These are phyloP conservation scores for Dendrocalamus sinicus DNA, from an alignment of 176 grass and related monocot species.

Conservation along the genomic window DNA sequence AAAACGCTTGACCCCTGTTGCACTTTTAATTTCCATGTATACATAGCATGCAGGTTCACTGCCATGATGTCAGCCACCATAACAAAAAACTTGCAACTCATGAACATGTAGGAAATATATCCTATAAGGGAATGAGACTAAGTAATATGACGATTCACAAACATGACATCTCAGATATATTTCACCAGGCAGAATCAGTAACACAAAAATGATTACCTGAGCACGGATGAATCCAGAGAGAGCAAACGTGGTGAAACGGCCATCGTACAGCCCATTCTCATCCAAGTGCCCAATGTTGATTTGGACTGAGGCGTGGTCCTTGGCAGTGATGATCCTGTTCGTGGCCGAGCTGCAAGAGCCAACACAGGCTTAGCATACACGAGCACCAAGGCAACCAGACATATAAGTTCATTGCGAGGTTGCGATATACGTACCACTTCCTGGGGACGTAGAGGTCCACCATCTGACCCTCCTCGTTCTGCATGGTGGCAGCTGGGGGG, in stretches of 20 bases:
- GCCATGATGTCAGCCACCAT: background rate
- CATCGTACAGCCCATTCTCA: slow-evolving; percentile 73
- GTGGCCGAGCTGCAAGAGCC: slow-evolving; percentile 69
- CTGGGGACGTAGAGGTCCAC: slow-evolving; percentile 86
- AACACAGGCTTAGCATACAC: background rate
- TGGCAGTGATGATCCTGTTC: slow-evolving; percentile 73
- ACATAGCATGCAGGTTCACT: background rate
- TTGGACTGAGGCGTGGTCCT: slow-evolving; percentile 87
- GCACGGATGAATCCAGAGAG: slow-evolving; percentile 83
- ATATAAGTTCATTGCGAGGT: background rate
- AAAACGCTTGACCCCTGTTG: background rate
- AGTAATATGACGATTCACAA: background rate
- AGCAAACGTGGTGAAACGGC: slow-evolving; percentile 69
- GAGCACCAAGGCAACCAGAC: background rate
- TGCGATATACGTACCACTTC: slow-evolving; percentile 36
- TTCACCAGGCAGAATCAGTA: background rate
- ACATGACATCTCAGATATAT: background rate
- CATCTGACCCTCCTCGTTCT: slow-evolving; percentile 78
- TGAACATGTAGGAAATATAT: background rate
- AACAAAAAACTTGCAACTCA: background rate
- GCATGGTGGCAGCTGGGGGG: slow-evolving; percentile 40
- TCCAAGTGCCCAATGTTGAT: slow-evolving; percentile 81
- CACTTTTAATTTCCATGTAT: background rate
- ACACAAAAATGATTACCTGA: slow-evolving; percentile 50
- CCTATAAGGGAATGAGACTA: background rate